These are phyloP conservation scores for Kodamaea suecica DNA, from an alignment of 1,139 yeast genomes.

Conservation along the genomic window DNA sequence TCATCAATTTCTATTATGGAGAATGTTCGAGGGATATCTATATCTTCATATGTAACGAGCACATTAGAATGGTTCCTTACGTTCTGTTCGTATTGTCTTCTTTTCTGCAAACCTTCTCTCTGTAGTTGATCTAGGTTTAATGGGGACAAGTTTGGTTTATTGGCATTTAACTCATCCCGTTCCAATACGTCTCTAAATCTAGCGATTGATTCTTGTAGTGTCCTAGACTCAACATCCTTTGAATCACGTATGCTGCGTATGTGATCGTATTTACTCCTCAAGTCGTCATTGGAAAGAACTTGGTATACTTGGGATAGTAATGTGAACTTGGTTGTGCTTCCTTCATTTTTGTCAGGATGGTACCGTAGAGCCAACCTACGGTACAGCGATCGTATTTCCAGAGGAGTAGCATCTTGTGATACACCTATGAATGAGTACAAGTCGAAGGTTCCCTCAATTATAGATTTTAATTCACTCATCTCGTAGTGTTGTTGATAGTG, in stretches of 20 bases:
- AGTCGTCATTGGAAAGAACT: slow-evolving; percentile 31
- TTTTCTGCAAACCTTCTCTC: slow-evolving; percentile 30
- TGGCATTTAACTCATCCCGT: slow-evolving; percentile 23
- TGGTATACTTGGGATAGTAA: slow-evolving; percentile 37
- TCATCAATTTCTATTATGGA: not conserved
- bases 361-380: slow-evolving; percentile 20
- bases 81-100: slow-evolving; percentile 23
- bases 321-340: slow-evolving; percentile 35
- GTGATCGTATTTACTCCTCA: slow-evolving; percentile 36
- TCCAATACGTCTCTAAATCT: slow-evolving; percentile 35
- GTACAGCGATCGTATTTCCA: slow-evolving; percentile 18
- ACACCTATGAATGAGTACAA: slow-evolving; percentile 34
- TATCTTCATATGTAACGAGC: slow-evolving; percentile 23
- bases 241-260: slow-evolving; percentile 2
- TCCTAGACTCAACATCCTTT: not conserved
- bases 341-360: slow-evolving; percentile 50
- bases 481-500: not conserved
- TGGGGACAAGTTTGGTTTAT: not conserved
- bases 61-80: slow-evolving; percentile 1
- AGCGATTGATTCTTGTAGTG: slow-evolving; percentile 14
- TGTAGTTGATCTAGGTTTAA: slow-evolving; percentile 23
- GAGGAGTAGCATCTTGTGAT: slow-evolving; percentile 16
- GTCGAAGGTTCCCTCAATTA: slow-evolving; percentile 10
- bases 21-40: slow-evolving; percentile 11
- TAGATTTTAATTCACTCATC: slow-evolving; percentile 1